These are phyloP conservation scores for Aspergillus sclerotiicarbonarius DNA, from an alignment of 495 filamentous ascomycete genomes.

Conservation along the genomic window DNA sequence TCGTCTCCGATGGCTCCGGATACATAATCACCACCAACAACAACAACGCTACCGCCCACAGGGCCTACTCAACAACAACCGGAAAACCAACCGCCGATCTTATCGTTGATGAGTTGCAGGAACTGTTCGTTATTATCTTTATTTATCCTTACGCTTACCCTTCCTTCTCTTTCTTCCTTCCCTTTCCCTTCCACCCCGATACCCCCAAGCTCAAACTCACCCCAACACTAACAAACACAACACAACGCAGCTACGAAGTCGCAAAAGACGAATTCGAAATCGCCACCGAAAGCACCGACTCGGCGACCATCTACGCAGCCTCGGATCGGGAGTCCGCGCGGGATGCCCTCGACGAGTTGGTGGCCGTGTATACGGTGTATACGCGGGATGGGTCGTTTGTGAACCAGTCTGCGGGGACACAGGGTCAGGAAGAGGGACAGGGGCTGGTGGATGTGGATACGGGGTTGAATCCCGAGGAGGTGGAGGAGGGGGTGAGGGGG, in stretches of 20 bases:
- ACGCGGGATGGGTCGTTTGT: constrained; percentile 18
- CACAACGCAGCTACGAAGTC: constrained; percentile 30
- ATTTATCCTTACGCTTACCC: too few species aligned
- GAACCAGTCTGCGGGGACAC: constrained; percentile 3
- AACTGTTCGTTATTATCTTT: constrained; percentile 39
- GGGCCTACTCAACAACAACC: neutral
- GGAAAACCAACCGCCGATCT: constrained; percentile 32
- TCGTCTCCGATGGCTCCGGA: too few species aligned
- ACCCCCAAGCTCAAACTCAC: neutral
- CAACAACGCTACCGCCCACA: neutral
- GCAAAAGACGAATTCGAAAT: constrained; percentile 51
- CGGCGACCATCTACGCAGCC: constrained; percentile 45
- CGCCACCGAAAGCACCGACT: constrained; percentile 44
- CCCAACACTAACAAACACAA: neutral
- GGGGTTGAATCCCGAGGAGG: constrained; percentile 31
- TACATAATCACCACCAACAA: neutral
- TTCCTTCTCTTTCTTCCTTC: too few species aligned
- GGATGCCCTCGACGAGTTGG: constrained; percentile 40
- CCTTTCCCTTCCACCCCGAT: neutral
- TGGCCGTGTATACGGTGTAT: constrained; percentile 38
- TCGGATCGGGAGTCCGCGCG: constrained; percentile 46
- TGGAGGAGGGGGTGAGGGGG: constrained; percentile 27
- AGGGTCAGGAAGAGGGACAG: neutral
- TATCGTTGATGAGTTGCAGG: constrained; percentile 44
- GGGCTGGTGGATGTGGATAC: constrained; percentile 26